Conservation (phyloP, 345 rosid genomes). For the Nephelium lappaceum region DNA sequence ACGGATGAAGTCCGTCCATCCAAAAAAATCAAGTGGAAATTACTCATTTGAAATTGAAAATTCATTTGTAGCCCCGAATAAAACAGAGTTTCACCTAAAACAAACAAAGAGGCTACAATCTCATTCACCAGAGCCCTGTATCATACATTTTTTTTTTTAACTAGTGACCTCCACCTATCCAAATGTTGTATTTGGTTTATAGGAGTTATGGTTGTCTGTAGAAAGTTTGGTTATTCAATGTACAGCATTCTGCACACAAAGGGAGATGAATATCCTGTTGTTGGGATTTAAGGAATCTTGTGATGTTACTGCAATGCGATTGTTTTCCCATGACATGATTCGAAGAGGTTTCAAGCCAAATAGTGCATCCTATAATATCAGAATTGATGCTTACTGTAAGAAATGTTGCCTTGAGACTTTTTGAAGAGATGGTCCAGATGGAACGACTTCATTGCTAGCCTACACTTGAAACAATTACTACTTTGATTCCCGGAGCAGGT, state of each 20-base stretch:
- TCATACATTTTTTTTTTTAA: background rate
- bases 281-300: slow-evolving; percentile 82
- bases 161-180: background rate
- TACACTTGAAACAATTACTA: slow-evolving; percentile 67
- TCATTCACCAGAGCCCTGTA: no score
- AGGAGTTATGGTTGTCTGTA: no score
- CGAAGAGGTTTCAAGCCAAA: slow-evolving; percentile 70
- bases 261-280: slow-evolving; percentile 79
- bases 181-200: background rate
- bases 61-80: no score
- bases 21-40: no score
- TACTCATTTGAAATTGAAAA: no score
- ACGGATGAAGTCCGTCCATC: no score
- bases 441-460: slow-evolving; percentile 41
- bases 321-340: slow-evolving; percentile 82
- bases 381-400: slow-evolving; percentile 87
- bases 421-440: slow-evolving; percentile 88
- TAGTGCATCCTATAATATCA: slow-evolving; percentile 52
- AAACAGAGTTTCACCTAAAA: no score
- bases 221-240: no score
- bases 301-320: slow-evolving; percentile 70
- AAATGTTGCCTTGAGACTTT: slow-evolving; percentile 61
- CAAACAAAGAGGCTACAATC: no score
- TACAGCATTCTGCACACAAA: no score
- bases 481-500: slow-evolving; percentile 86